These are phyloP conservation scores for Globisporangium spinosum DNA, from an alignment of 352 stramenopile species.

Conservation along the genomic window DNA sequence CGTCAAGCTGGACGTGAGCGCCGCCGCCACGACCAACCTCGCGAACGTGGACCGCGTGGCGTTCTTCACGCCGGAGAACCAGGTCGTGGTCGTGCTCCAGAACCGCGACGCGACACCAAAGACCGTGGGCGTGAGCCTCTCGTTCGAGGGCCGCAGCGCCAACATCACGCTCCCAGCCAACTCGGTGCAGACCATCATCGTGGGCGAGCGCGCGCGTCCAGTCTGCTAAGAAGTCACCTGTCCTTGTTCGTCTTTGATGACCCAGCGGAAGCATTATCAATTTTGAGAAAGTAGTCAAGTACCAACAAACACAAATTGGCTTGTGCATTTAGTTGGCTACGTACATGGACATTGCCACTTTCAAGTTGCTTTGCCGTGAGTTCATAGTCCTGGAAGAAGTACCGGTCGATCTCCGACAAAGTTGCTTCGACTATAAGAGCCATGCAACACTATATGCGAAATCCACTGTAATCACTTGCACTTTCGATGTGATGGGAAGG, in stretches of 20 bases:
- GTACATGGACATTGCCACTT: neutral
- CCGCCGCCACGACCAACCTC: constrained; percentile 27
- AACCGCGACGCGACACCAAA: constrained; percentile 44
- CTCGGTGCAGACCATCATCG: constrained; percentile 47
- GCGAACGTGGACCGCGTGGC: constrained; percentile 42
- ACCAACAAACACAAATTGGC: neutral
- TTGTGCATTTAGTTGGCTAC: neutral
- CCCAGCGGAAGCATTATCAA: neutral
- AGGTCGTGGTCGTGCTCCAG: constrained; percentile 44
- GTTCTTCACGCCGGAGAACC: constrained; percentile 44
- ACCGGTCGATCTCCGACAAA: neutral
- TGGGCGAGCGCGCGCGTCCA: constrained; percentile 26
- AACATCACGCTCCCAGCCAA: constrained; percentile 38
- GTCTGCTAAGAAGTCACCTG: constrained; percentile 10
- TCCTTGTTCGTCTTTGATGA: neutral
- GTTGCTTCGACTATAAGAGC: neutral
- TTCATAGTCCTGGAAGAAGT: neutral
- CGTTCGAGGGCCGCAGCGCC: constrained; percentile 30
- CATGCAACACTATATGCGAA: neutral
- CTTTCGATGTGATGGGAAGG: neutral
- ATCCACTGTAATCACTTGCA: neutral
- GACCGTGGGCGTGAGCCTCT: constrained; percentile 33
- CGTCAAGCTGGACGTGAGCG: constrained; percentile 29
- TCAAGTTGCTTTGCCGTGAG: neutral
- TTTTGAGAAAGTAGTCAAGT: neutral